Base-by-base conservation (phyloP, 192 early-diverging fungal genomes). In the Thoreauomyces humboldtii region DNA sequence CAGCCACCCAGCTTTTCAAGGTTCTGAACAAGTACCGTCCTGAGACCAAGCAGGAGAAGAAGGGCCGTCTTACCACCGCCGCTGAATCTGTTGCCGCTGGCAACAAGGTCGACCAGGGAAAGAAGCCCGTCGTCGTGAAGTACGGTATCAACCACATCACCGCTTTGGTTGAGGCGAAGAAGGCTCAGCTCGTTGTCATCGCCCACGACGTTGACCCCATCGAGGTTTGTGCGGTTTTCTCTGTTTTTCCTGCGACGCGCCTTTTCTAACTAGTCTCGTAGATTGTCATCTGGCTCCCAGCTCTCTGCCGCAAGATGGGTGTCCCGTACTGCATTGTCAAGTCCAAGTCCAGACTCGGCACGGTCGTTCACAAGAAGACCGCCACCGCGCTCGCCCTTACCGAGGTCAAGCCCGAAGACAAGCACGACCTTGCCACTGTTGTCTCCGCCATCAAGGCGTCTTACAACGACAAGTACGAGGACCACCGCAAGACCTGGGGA, bases 101-200 rank as follows among this genome's bases (percentile, higher is more conserved):
- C 38, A 85, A 86, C 82, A 92, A 93, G 89, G 84, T 88, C 58
- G 90, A 91, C 67, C 79, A 85, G 67, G 78, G 88, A 68, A 91
- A 92, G 84, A 98, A 98, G 92, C 94, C 94, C 59, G 77, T 88
- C 72, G 78, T 92, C 58, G 89, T 99, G 84, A 98, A 99, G 92
- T 93, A 94, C 83, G 97, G 97, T 84, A 93, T 99, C 79, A 99
- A 99, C 88, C 97, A 99, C 85, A 91, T 99, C 74, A 94, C 94
- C 72, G 91, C 91, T 58, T 85, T 99, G 38, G 79, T 99, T 59
- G 97, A 99, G 87, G 86, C 89, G 81, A 99, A 99, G 92, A 96
- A 96, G 89, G 93, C 97, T 73, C 82, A 90, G 80, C 86, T 99
- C 60, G 97, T 99, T 51, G 87, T 99, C 74, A 99, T 99, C 83